These are phyloP conservation scores for Russula griseocarnosa DNA, from an alignment of 768 basidiomycete genomes.

Conservation along the genomic window DNA sequence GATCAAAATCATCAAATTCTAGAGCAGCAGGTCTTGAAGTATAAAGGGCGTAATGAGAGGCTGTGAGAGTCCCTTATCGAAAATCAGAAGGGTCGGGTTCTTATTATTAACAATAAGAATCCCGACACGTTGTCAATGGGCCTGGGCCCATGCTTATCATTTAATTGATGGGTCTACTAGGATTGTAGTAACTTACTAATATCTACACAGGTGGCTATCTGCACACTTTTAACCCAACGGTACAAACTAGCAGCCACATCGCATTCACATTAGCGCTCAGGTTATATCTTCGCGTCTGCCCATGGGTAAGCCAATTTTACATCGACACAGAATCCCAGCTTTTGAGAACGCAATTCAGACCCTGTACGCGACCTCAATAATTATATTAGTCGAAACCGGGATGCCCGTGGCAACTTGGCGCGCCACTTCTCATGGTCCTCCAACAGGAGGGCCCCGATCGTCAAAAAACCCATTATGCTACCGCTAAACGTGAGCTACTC, in stretches of 20 bases:
- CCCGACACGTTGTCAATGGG: no score
- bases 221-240: background rate
- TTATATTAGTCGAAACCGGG: constrained; percentile 8
- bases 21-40: no score
- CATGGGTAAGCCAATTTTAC: constrained; percentile 3
- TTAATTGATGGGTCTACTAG: no score
- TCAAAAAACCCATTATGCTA: background rate
- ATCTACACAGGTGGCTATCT: background rate
- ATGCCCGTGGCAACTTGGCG: constrained; percentile 4
- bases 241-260: background rate
- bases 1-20: no score
- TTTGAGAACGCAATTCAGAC: background rate
- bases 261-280: background rate
- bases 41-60: no score
- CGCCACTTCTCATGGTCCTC: background rate
- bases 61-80: no score
- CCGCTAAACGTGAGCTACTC: no score
- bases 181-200: no score
- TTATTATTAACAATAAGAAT: no score
- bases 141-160: no score
- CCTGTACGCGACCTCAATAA: constrained; percentile 16
- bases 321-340: background rate
- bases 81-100: no score
- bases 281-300: background rate
- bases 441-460: background rate